Conservation (phyloP, 192 early-diverging fungal species). For the Coemansia sp. region DNA sequence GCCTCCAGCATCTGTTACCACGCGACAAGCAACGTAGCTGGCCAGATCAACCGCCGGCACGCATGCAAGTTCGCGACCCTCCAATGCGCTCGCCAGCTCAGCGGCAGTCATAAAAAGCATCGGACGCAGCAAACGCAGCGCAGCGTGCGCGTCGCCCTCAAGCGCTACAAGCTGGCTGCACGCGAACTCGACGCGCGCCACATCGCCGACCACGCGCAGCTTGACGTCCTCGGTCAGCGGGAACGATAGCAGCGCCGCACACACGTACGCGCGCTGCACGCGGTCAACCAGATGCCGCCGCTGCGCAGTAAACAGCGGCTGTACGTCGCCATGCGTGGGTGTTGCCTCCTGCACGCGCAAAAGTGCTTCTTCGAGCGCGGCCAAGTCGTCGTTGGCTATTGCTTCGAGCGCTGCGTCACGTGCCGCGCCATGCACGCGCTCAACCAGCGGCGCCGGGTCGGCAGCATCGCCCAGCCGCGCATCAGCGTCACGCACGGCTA, state of each 20-base stretch:
- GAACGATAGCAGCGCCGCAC: slow-evolving; percentile 10
- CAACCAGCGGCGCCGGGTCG: too few species aligned
- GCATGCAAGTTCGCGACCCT: background rate
- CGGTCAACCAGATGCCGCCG: too few species aligned
- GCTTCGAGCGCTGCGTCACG: too few species aligned
- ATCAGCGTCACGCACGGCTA: too few species aligned
- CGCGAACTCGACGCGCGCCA: slow-evolving; percentile 40
- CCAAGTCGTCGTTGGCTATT: too few species aligned
- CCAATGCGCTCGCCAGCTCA: slow-evolving; percentile 6
- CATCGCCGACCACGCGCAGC: slow-evolving; percentile 21
- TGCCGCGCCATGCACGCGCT: too few species aligned
- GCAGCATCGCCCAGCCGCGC: too few species aligned
- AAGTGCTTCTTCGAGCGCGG: too few species aligned
- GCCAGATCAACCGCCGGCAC: slow-evolving; percentile 11
- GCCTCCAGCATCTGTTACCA: slow-evolving; percentile 12
- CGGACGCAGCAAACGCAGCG: slow-evolving; percentile 26
- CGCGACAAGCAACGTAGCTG: slow-evolving; percentile 18
- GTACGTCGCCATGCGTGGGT: too few species aligned
- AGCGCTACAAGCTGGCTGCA: slow-evolving; percentile 27
- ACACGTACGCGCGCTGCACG: slow-evolving; percentile 11
- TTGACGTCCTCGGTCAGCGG: slow-evolving; percentile 33
- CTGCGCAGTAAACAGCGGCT: too few species aligned
- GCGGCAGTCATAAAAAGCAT: slow-evolving; percentile 23
- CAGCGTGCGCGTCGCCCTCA: slow-evolving; percentile 14
- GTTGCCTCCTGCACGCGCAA: too few species aligned